Base-by-base conservation (phyloP, 1,139 yeast species). In the Lodderomyces beijingensis region DNA sequence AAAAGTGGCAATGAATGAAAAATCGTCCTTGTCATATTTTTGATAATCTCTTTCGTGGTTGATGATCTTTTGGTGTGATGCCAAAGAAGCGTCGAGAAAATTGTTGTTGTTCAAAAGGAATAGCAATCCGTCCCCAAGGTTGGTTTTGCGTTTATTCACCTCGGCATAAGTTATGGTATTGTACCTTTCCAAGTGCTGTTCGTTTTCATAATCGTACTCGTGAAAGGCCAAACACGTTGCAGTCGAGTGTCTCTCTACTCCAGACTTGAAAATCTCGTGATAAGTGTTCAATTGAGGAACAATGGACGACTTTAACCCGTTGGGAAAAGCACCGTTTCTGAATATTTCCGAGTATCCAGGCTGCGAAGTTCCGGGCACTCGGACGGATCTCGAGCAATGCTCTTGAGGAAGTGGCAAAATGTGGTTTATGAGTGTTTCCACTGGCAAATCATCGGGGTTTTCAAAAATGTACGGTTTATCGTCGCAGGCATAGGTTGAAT, bases 1-100 rank as follows among this genome's bases (percentile, higher is more conserved):
- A 19, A 65, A 45, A 4, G 68, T 53, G 13, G 63, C 49, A 26
- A 65, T 45, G 37, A 63, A 65, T 0, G 70, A 62, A 14, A 42
- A 16, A 30, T 59, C 48, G 15, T 53, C 51, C 16, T 40, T 33
- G 33, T 52, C 45, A 35, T 50, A 62, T 3, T 26, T 30, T 12
- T 38, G 30, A 36, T 53, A 59, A 22, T 50, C 47, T 2, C 31
- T 28, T 1, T 36, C 26, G 37, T 63, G 70, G 37, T 41, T 42
- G 15, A 44, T 53, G 24, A 64, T 59, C 39, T 58, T 57, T 16
- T 34, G 28, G 36, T 60, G 66, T 27, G 52, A 37, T 21, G 45
- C 55, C 20, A 41, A 51, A 4, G 26, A 37, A 5, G 46, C 31
- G 16, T 54, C 39, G 36, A 55, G 51, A 42, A 35, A 65, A 5